Percentiles rank a stretch among this genome's conserved stretches.
Evolutionary conservation across 108 stramenopile genomes (phyloP).

Genomic region (Pseudonitzschia multiseries): DNA sequence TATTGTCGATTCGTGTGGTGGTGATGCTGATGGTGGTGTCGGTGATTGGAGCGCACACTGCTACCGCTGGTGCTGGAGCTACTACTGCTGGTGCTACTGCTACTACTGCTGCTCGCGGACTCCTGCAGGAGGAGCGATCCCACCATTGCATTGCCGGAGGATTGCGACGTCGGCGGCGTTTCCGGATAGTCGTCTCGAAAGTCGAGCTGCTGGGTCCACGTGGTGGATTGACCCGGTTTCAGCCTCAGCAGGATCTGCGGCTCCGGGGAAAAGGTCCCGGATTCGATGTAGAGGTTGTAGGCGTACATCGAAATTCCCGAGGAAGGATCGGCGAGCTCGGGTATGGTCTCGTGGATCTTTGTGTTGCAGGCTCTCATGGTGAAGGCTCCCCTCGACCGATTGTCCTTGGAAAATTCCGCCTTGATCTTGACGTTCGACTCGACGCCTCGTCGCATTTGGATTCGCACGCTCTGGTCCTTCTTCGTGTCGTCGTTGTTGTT

Average conservation of each 20-base stretch:
- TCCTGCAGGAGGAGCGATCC: background rate
- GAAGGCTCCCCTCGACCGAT: conserved; percentile 56
- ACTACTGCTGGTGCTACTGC: too few species aligned
- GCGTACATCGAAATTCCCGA: conserved; percentile 67
- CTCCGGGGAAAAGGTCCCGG: conserved; percentile 76
- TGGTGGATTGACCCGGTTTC: conserved; percentile 55
- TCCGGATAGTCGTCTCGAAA: conserved; percentile 15
- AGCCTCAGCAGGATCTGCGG: conserved; percentile 70
- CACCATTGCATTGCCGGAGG: background rate
- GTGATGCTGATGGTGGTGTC: too few species aligned
- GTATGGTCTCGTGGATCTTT: conserved; percentile 55
- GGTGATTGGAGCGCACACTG: too few species aligned
- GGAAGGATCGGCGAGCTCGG: conserved; percentile 47
- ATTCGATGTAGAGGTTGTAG: conserved; percentile 76
- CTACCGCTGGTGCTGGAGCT: too few species aligned
- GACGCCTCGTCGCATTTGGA: conserved; percentile 50
- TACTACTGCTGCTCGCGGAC: background rate
- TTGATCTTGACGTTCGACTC: conserved; percentile 71
- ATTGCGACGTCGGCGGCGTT: background rate
- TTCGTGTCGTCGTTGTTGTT: background rate
- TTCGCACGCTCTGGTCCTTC: conserved; percentile 40
- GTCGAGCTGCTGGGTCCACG: conserved; percentile 73
- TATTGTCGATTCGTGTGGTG: too few species aligned
- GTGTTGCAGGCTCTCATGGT: conserved; percentile 61
- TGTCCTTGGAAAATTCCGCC: conserved; percentile 70